Conservation (phyloP, 441 rosid genomes). For the Pelargonium exstipulatum region DNA sequence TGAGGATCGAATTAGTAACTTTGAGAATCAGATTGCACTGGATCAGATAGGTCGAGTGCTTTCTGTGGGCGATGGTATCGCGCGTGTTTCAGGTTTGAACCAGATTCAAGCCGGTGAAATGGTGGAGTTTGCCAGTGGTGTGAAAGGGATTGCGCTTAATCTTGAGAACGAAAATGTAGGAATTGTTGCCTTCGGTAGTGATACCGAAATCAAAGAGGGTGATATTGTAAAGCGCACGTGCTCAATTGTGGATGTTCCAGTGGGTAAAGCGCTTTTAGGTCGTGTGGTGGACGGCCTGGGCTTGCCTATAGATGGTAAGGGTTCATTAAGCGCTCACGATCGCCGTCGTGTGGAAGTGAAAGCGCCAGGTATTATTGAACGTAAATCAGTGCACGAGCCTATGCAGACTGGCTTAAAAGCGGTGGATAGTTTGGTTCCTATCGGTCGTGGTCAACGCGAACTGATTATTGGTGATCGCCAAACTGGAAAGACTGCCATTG, state of each 20-base stretch:
- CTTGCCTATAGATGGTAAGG: not conserved
- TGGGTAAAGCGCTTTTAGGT: not conserved
- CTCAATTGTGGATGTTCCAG: not conserved
- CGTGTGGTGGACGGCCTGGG: not conserved
- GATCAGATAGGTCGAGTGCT: no score
- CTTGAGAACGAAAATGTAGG: conserved; percentile 17
- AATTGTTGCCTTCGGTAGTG: not conserved
- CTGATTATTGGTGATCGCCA: not conserved
- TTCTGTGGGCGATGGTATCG: not conserved
- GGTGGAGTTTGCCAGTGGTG: conserved; percentile 6
- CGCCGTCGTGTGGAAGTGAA: not conserved
- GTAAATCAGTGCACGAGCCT: no score
- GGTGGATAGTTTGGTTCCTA: not conserved
- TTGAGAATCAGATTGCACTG: no score
- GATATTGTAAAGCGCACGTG: not conserved
- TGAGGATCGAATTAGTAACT: no score
- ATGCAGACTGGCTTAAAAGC: no score
- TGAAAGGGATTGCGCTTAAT: conserved; percentile 16
- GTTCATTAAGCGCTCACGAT: not conserved
- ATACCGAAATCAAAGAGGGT: not conserved
- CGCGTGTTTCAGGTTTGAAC: not conserved
- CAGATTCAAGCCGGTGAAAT: not conserved
- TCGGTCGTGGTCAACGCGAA: not conserved
- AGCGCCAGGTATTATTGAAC: not conserved
- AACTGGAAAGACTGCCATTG: not conserved